These are phyloP conservation scores for Thelonectria discophora DNA, from an alignment of 2,329 filamentous ascomycete genomes.

Conservation along the genomic window DNA sequence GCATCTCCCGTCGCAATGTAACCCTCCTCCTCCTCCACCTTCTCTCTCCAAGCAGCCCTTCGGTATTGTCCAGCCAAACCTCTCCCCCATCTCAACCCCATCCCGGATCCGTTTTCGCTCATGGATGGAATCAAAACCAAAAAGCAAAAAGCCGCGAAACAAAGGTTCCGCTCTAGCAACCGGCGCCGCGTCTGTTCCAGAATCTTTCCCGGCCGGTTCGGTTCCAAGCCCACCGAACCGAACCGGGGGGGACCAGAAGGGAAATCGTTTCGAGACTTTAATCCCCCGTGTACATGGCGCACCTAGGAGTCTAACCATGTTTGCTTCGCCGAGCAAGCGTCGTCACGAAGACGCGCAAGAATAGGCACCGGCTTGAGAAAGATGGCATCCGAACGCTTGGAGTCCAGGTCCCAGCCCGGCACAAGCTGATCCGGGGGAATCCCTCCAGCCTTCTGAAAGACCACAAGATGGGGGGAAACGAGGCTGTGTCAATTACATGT, in stretches of 20 bases:
- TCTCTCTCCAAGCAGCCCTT: too few species aligned
- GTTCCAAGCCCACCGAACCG: too few species aligned
- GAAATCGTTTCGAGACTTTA: background rate
- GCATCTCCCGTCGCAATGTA: too few species aligned
- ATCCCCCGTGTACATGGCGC: too few species aligned
- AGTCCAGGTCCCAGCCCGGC: too few species aligned
- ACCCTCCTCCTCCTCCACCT: too few species aligned
- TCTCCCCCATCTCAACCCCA: too few species aligned
- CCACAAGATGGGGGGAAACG: background rate
- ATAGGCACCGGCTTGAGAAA: too few species aligned
- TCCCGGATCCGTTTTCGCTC: background rate
- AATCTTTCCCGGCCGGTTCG: slow-evolving; percentile 15
- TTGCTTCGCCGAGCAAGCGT: slow-evolving; percentile 8
- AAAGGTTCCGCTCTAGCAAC: slow-evolving; percentile 2
- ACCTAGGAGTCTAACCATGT: slow-evolving; percentile 11
- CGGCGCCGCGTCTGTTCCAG: slow-evolving; percentile 11
- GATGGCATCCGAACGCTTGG: too few species aligned
- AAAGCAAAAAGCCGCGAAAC: slow-evolving; percentile 8
- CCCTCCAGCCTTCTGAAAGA: background rate
- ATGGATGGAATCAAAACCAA: background rate
- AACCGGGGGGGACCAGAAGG: background rate
- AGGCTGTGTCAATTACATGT: too few species aligned
- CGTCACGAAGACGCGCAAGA: too few species aligned
- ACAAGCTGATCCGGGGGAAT: background rate
- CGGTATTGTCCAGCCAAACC: too few species aligned